Conservation (phyloP, 305 asterid species). For the Fraxinus greggii region DNA sequence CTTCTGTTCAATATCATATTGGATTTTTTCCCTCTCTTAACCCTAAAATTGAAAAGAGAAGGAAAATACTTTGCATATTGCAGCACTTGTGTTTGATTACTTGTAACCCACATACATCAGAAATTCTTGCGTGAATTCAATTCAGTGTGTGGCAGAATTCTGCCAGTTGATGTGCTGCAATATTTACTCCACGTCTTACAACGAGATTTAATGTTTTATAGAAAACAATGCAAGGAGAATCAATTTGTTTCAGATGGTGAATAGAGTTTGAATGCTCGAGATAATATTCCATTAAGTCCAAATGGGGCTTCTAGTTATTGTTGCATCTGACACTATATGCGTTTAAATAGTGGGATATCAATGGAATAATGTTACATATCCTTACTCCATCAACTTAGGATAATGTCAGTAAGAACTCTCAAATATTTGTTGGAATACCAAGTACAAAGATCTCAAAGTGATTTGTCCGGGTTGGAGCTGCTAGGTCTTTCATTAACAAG, state of each 20-base stretch:
- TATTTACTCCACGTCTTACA: background rate
- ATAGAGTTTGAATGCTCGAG: background rate
- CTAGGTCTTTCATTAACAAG: background rate
- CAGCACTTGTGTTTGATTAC: background rate
- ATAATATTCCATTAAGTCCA: background rate
- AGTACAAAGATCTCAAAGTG: background rate
- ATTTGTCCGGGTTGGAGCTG: background rate
- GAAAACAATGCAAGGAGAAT: constrained; percentile 1
- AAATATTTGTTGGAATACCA: background rate
- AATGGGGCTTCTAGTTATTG: background rate
- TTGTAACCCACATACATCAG: background rate
- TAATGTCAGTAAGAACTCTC: background rate
- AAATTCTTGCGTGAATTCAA: background rate
- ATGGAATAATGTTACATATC: background rate
- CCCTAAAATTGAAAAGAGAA: background rate
- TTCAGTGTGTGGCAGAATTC: background rate
- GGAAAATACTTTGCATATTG: background rate
- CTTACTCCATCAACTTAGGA: background rate
- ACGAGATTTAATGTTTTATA: background rate
- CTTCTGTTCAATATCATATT: background rate
- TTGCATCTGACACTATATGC: background rate
- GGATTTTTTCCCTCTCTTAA: background rate
- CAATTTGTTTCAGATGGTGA: background rate
- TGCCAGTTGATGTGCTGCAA: background rate
- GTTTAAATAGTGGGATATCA: background rate